Evolutionary conservation across 371 early-diverging fungal species (phyloP).

Genomic region (Actinomortierella ambigua): DNA sequence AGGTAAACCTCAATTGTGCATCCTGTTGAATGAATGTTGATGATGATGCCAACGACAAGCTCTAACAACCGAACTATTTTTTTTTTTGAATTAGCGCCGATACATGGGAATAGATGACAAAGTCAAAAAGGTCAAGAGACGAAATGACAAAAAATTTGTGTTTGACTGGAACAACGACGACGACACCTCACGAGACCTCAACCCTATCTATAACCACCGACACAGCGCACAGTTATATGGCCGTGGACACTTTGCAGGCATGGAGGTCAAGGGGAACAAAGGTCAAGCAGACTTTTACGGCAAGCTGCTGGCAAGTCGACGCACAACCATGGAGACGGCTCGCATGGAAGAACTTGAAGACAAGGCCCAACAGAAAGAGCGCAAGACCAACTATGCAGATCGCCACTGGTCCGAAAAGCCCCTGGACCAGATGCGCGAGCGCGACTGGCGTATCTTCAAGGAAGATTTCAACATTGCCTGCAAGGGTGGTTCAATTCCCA

Average conservation of each 20-base stretch:
- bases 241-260: constrained; percentile 90
- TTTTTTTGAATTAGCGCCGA: constrained; percentile 59
- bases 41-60: no score
- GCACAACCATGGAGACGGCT: constrained; percentile 69
- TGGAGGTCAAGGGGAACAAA: constrained; percentile 81
- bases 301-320: constrained; percentile 66
- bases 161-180: constrained; percentile 97
- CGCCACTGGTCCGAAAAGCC: constrained; percentile 96
- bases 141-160: constrained; percentile 92
- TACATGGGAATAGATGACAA: constrained; percentile 88
- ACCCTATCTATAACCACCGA: constrained; percentile 84
- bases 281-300: constrained; percentile 74
- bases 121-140: constrained; percentile 78
- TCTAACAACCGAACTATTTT: neutral
- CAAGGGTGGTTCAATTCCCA: constrained; percentile 91
- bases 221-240: constrained; percentile 90
- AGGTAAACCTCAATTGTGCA: constrained; percentile 24
- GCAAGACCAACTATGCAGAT: constrained; percentile 79
- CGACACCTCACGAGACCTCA: constrained; percentile 93
- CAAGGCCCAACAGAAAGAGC: constrained; percentile 68
- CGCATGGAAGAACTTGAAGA: constrained; percentile 72
- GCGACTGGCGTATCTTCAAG: constrained; percentile 99
- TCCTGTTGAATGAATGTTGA: no score
- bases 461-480: constrained; percentile 96
- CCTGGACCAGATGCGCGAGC: constrained; percentile 89